Conservation (phyloP, 2,329 filamentous ascomycete genomes). For the Trichophyton benhamiae region DNA sequence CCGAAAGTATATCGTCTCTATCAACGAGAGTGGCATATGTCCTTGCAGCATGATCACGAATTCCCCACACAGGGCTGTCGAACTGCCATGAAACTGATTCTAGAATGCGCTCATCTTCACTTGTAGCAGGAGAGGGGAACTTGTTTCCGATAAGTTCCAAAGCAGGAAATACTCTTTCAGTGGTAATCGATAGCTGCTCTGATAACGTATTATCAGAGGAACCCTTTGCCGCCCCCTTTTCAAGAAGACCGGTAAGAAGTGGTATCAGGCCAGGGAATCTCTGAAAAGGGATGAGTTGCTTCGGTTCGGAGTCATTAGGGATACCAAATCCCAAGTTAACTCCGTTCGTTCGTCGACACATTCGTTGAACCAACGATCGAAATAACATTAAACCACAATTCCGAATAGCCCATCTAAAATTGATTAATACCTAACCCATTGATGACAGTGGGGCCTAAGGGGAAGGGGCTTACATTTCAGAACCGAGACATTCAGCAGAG, state of each 20-base stretch:
- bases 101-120: slow-evolving; percentile 23
- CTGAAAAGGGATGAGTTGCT: slow-evolving; percentile 28
- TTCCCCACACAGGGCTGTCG: slow-evolving; percentile 34
- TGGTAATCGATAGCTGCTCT: slow-evolving; percentile 21
- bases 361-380: slow-evolving; percentile 65
- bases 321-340: slow-evolving; percentile 38
- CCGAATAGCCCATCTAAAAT: slow-evolving; percentile 69
- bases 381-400: slow-evolving; percentile 89
- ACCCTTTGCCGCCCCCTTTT: background rate
- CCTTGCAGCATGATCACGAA: slow-evolving; percentile 36
- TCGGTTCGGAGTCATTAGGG: slow-evolving; percentile 33
- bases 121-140: slow-evolving; percentile 24
- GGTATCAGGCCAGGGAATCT: slow-evolving; percentile 30
- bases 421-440: background rate
- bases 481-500: slow-evolving; percentile 67
- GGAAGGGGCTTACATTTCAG: slow-evolving; percentile 50
- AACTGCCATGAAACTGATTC: slow-evolving; percentile 27
- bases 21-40: slow-evolving; percentile 30
- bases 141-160: slow-evolving; percentile 36
- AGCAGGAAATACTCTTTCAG: slow-evolving; percentile 35
- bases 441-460: background rate
- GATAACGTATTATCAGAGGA: background rate
- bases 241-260: slow-evolving; percentile 26
- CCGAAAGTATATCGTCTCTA: slow-evolving; percentile 22
- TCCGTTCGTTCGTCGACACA: slow-evolving; percentile 29